A percentile compares a stretch with the other conserved stretches of the same genome.
Conservation (phyloP, 495 filamentous ascomycete species). For the Amniculicola lignicola region DNA sequence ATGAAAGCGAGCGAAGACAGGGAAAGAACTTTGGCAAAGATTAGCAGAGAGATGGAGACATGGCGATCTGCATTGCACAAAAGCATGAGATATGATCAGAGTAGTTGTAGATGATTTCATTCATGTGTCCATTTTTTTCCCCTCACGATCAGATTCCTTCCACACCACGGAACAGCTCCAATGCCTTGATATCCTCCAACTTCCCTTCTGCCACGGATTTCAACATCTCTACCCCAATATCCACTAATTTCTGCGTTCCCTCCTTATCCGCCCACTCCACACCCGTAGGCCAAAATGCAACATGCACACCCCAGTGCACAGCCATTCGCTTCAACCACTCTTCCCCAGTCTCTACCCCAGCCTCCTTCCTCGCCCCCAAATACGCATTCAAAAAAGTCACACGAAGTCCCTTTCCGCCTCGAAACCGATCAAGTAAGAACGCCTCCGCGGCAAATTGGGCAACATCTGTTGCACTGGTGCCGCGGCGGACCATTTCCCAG, state of each 20-base stretch:
- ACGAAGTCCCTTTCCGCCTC: conserved; percentile 36
- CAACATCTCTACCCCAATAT: conserved; percentile 33
- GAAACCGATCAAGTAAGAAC: conserved; percentile 41
- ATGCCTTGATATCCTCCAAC: conserved; percentile 9
- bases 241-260: conserved; percentile 35
- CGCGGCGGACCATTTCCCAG: conserved; percentile 43
- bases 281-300: conserved; percentile 40
- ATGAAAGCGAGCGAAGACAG: too few relatives aligned
- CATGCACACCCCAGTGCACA: conserved; percentile 40
- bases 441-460: conserved; percentile 44
- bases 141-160: conserved; percentile 5
- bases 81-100: too few relatives aligned
- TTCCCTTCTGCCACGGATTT: conserved; percentile 22
- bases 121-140: too few relatives aligned
- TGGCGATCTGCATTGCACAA: too few relatives aligned
- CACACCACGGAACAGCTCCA: conserved; percentile 10
- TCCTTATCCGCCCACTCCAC: conserved; percentile 36
- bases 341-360: conserved; percentile 7
- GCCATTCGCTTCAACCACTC: conserved; percentile 34
- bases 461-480: conserved; percentile 40
- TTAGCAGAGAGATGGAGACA: too few relatives aligned
- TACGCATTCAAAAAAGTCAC: conserved; percentile 38
- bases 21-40: too few relatives aligned
- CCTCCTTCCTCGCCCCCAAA: conserved; percentile 9
- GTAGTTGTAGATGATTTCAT: too few relatives aligned